A percentile compares a stretch with the other conserved stretches of the same genome.
Evolutionary conservation across 108 stramenopile genomes (phyloP).

Genomic region (Cyclotella baltica): DNA sequence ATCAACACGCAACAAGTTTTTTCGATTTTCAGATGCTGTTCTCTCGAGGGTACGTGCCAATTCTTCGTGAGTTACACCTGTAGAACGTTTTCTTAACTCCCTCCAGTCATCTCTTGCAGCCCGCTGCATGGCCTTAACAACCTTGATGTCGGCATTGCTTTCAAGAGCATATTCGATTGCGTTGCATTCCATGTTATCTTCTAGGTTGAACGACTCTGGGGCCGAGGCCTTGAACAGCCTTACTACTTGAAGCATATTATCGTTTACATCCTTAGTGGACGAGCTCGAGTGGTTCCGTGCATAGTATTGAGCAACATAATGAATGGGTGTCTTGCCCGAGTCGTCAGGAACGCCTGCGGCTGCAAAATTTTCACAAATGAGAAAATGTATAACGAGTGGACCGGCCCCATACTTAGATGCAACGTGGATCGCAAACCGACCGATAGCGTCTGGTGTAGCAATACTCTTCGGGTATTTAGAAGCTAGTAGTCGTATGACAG

Average conservation of each 20-base stretch:
- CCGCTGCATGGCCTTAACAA: constrained; percentile 52
- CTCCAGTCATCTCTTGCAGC: constrained; percentile 55
- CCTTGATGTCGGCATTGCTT: constrained; percentile 43
- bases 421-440: constrained; percentile 45
- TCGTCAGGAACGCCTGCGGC: constrained; percentile 49
- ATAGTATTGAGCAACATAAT: constrained; percentile 54
- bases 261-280: constrained; percentile 11
- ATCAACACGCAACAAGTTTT: constrained; percentile 1
- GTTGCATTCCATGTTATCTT: constrained; percentile 50
- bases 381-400: constrained; percentile 41
- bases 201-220: constrained; percentile 46
- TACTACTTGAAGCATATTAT: constrained; percentile 45
- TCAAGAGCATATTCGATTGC: constrained; percentile 51
- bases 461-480: constrained; percentile 32
- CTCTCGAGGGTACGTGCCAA: constrained; percentile 15
- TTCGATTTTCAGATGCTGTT: constrained; percentile 28
- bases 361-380: constrained; percentile 30
- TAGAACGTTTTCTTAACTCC: constrained; percentile 42
- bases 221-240: constrained; percentile 29
- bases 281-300: constrained; percentile 13
- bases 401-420: constrained; percentile 50
- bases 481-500: constrained; percentile 26
- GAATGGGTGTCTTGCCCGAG: constrained; percentile 54
- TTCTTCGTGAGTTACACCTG: constrained; percentile 30
- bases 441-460: constrained; percentile 36